Evolutionary conservation across 495 filamentous ascomycete species (phyloP).

Genomic region (Neurospora sp.): DNA sequence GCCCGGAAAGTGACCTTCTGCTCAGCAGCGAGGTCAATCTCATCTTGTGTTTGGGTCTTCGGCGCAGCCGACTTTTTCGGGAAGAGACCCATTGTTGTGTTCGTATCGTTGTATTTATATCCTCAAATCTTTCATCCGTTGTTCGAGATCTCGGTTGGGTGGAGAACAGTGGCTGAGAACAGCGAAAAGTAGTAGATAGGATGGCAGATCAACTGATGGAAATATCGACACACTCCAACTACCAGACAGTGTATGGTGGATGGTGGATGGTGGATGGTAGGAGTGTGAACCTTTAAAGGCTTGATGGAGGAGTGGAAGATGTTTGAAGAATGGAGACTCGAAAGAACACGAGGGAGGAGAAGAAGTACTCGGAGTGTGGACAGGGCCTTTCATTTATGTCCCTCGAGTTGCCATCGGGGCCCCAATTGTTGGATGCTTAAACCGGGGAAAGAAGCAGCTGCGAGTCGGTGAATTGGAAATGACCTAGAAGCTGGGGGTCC

Average conservation of each 20-base stretch:
- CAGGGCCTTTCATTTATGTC: not conserved
- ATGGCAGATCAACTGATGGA: not conserved
- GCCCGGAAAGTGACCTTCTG: constrained; percentile 30
- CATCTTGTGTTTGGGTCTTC: not conserved
- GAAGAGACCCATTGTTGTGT: not conserved
- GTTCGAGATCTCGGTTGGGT: not conserved
- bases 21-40: constrained; percentile 4
- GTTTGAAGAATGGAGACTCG: not conserved
- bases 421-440: not conserved
- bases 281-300: not conserved
- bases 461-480: not conserved
- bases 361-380: not conserved
- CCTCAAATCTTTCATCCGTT: not conserved
- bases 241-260: not conserved
- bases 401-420: not conserved
- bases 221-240: not conserved
- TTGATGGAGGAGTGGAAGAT: not conserved
- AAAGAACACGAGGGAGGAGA: not conserved
- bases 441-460: not conserved
- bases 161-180: not conserved
- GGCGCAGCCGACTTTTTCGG: not conserved
- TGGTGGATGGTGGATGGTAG: not conserved
- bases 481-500: not conserved
- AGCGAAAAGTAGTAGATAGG: not conserved
- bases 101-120: not conserved